These are phyloP conservation scores for Lentinus brumalis DNA, from an alignment of 768 basidiomycete genomes.

Conservation along the genomic window DNA sequence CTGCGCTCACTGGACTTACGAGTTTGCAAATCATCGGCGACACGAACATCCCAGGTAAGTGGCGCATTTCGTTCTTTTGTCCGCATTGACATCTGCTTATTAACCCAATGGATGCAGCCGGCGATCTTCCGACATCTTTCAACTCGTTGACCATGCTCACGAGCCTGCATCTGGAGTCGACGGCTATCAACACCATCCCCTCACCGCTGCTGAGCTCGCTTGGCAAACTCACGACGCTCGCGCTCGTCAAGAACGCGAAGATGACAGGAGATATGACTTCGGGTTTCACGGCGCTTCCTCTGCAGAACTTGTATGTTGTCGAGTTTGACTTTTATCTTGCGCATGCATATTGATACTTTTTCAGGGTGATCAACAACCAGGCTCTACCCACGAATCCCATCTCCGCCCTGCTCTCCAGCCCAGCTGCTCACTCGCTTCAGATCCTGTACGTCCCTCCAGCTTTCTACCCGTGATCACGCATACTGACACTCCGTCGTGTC, in stretches of 20 bases:
- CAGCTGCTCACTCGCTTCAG: conserved; percentile 36
- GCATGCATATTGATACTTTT: neutral
- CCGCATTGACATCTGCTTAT: neutral
- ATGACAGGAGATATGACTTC: conserved; percentile 42
- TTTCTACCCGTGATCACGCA: neutral
- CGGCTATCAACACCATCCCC: conserved; percentile 39
- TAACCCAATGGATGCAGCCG: conserved; percentile 32
- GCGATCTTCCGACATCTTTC: conserved; percentile 43
- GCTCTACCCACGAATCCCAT: conserved; percentile 34
- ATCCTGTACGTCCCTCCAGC: conserved; percentile 32
- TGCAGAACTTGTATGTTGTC: conserved; percentile 43
- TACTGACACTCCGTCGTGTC: neutral
- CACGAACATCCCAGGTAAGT: conserved; percentile 43
- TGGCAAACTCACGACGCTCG: conserved; percentile 37
- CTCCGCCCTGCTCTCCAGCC: conserved; percentile 33
- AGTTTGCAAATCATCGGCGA: conserved; percentile 44
- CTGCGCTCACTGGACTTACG: conserved; percentile 40
- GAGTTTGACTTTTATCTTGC: neutral
- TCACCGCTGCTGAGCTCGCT: conserved; percentile 37
- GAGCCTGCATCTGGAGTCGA: conserved; percentile 44
- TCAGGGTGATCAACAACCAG: conserved; percentile 42
- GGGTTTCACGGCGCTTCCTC: conserved; percentile 33
- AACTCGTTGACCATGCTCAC: conserved; percentile 38
- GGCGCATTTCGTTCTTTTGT: too few relatives aligned
- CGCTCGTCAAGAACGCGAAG: conserved; percentile 42